Conservation (phyloP, 139 green algal species). For the Desmodesmus armatus region DNA sequence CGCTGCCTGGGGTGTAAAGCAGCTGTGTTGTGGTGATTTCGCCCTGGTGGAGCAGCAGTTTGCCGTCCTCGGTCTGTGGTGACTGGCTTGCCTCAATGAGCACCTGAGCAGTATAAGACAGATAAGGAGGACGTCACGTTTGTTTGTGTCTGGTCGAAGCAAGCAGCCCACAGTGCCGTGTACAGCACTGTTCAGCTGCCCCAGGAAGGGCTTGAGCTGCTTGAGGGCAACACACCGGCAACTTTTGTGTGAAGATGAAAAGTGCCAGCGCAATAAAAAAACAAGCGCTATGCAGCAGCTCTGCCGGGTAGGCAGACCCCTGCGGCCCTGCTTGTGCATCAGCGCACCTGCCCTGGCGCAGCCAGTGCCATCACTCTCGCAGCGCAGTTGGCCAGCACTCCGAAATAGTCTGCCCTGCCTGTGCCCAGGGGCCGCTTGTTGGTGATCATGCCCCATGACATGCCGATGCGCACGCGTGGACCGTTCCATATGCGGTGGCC, state of each 20-base stretch:
- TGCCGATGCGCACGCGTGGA: conserved; percentile 81
- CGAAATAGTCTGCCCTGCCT: conserved; percentile 88
- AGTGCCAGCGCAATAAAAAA: no score
- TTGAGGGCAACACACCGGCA: no score
- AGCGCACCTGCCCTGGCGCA: conserved; percentile 76
- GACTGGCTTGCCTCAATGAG: neutral
- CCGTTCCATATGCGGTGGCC: conserved; percentile 70
- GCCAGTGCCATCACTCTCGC: conserved; percentile 78
- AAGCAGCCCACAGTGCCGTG: no score
- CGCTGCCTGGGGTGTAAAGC: neutral
- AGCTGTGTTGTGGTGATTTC: neutral
- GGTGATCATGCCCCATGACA: conserved; percentile 66
- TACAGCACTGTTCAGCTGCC: no score
- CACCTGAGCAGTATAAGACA: neutral
- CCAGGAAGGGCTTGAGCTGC: no score
- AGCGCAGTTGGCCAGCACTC: conserved; percentile 81
- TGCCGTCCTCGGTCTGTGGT: neutral
- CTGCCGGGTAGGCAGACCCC: no score
- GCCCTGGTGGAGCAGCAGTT: neutral
- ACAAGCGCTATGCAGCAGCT: no score
- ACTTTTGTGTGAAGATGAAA: no score
- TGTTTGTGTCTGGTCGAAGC: no score
- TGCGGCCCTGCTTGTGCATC: no score
- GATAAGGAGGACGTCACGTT: neutral
- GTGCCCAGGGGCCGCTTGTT: conserved; percentile 49